Conservation (phyloP, 1,284 basidiomycete genomes). For the Vanrija pseudolonga region DNA sequence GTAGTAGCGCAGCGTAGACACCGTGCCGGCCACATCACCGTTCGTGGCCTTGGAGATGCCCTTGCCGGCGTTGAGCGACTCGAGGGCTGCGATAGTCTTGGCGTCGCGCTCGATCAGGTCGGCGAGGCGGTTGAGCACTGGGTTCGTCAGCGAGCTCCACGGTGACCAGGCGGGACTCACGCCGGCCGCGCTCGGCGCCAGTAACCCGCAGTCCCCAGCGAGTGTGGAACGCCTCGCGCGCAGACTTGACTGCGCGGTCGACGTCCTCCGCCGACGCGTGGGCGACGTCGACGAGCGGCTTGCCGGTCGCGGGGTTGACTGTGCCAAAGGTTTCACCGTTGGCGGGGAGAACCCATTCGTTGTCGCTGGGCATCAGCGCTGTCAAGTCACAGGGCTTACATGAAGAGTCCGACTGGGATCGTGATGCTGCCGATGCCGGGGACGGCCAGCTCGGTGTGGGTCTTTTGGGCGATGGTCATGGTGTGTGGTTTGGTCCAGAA, state of each 20-base stretch:
- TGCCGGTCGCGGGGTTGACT: conserved; percentile 55
- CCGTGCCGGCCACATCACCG: conserved; percentile 72
- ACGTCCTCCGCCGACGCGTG: conserved; percentile 58
- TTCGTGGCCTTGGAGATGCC: conserved; percentile 65
- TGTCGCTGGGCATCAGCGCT: conserved; percentile 20
- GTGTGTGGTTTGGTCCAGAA: too few relatives aligned
- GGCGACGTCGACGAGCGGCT: conserved; percentile 37
- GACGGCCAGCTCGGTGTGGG: conserved; percentile 17
- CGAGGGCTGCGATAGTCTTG: conserved; percentile 66
- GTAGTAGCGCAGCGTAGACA: conserved; percentile 73
- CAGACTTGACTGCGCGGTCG: conserved; percentile 74
- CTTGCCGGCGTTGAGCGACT: conserved; percentile 73
- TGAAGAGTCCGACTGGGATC: conserved; percentile 78
- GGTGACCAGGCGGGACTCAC: not conserved
- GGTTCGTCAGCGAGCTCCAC: not conserved
- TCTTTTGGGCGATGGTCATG: not conserved
- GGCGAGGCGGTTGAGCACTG: conserved; percentile 73
- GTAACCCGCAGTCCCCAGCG: conserved; percentile 76
- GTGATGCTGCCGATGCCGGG: conserved; percentile 50
- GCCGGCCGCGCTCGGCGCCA: conserved; percentile 69
- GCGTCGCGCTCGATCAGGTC: conserved; percentile 84
- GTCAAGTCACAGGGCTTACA: conserved; percentile 40
- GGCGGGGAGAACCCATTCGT: conserved; percentile 27
- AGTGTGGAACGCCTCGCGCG: conserved; percentile 72
- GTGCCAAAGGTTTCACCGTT: conserved; percentile 25